Evolutionary conservation across 805 yeast species (phyloP), one percentile per base, ranked within the genome.

Genomic region (Candida parachauliodes): DNA sequence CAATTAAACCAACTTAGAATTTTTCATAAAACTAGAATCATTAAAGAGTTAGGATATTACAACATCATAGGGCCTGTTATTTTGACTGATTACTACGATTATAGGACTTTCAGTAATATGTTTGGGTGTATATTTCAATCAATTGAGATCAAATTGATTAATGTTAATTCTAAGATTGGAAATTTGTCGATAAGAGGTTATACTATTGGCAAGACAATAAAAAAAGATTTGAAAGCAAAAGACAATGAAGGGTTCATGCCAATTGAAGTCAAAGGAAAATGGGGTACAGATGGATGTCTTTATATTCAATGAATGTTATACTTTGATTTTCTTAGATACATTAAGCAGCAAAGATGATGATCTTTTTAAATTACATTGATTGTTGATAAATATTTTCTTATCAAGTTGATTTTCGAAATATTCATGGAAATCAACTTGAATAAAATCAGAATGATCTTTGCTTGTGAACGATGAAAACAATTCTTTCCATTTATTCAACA

Each of bases 231-330:
- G 2, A 18, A 25, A 15, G 11, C 25, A 20, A 37, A 35, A 21
- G 37, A 44, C 31, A 46, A 46, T 29, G 65, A 64, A 22, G 74
- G 57, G 4, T 80, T 71, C 58, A 61, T 68, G 59, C 57, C 62
- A 8, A 42, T 65, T 16, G 73, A 72, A 5, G 60, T 79, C 0
- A 50, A 46, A 24, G 88, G 87, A 0, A 64, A 66, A 25, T 81
- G 81, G 71, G 89, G 88, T 10, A 63, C 57, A 20, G 91, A 83
- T 55, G 89, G 89, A 2, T 82, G 89, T 51, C 69, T 83, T 41
- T 83, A 83, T 52, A 69, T 67, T 24, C 17, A 18, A 28, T 11
- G 18, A 11, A 23, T 17, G 15, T 28, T 25, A 24, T 21, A 36
- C 20, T 32, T 30, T 42, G 10, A 38, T 16, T 26, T 39, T 42